A percentile compares a stretch with the other conserved stretches of the same genome.
Conservation (phyloP, 805 yeast genomes). For the Ogataea sp. region DNA sequence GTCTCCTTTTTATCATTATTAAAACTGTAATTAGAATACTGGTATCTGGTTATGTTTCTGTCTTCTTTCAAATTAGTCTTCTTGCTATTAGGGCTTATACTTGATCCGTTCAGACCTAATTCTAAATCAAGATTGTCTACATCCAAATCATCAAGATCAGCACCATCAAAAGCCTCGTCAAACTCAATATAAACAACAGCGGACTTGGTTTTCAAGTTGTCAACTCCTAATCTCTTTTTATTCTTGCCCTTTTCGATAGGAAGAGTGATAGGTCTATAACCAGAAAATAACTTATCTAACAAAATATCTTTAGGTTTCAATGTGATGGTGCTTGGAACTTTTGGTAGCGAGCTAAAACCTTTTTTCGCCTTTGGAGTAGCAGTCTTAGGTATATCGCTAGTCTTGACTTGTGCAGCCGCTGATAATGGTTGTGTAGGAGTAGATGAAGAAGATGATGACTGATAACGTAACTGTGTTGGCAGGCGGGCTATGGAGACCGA, state of each 20-base stretch:
- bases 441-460: conserved; percentile 1
- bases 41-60: conserved; percentile 12
- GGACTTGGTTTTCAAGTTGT: too few relatives aligned
- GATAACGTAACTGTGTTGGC: neutral
- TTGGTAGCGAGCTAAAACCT: conserved; percentile 26
- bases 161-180: conserved; percentile 23
- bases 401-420: too few relatives aligned
- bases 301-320: conserved; percentile 25
- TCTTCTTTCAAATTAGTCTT: conserved; percentile 8
- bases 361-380: conserved; percentile 2
- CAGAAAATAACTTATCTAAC: conserved; percentile 26
- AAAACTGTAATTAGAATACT: conserved; percentile 18
- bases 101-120: neutral
- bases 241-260: conserved; percentile 22
- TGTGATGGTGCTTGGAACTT: conserved; percentile 25
- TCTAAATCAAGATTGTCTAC: neutral
- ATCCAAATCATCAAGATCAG: conserved; percentile 4
- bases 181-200: conserved; percentile 25
- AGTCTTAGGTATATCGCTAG: conserved; percentile 4
- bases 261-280: conserved; percentile 26
- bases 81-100: too few relatives aligned
- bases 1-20: conserved; percentile 2
- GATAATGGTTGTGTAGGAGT: too few relatives aligned
- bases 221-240: conserved; percentile 10
- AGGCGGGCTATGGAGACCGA: too few relatives aligned